Evolutionary conservation across 2,329 filamentous ascomycete genomes (phyloP).

Genomic region (Diatrype stigma): DNA sequence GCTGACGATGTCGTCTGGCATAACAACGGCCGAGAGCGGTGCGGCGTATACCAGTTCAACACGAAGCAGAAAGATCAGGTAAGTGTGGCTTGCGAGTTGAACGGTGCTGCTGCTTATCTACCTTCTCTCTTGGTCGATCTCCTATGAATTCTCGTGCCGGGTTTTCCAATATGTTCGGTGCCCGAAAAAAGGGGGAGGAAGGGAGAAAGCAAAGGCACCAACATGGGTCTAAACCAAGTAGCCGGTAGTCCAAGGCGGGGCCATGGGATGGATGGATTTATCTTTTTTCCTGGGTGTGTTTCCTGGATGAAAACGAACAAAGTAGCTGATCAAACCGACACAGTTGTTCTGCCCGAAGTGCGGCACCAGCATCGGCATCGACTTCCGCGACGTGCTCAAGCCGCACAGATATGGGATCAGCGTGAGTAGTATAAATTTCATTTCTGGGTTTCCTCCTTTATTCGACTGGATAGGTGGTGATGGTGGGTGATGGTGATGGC

Average conservation of each 20-base stretch:
- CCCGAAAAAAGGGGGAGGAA: too few species aligned
- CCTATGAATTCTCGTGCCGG: too few species aligned
- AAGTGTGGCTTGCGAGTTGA: background rate
- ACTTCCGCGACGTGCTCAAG: slow-evolving; percentile 31
- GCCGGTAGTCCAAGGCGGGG: too few species aligned
- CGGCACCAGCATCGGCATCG: slow-evolving; percentile 43
- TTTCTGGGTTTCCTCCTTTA: too few species aligned
- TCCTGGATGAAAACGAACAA: too few species aligned
- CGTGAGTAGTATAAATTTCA: slow-evolving; percentile 34
- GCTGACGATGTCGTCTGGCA: slow-evolving; percentile 39
- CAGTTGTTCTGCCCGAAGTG: slow-evolving; percentile 44
- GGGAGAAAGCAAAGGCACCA: too few species aligned
- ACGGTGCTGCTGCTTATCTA: too few species aligned
- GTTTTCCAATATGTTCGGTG: too few species aligned
- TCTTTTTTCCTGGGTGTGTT: background rate
- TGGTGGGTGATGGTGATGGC: too few species aligned
- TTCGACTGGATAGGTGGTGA: too few species aligned
- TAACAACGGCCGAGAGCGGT: slow-evolving; percentile 32
- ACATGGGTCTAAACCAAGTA: too few species aligned
- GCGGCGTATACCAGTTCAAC: slow-evolving; percentile 41
- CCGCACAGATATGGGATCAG: slow-evolving; percentile 39
- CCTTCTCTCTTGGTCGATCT: background rate
- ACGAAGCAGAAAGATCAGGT: slow-evolving; percentile 40
- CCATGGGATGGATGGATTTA: too few species aligned
- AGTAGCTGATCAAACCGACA: background rate